phyloP scores from a whole-genome alignment of 1,284 basidiomycete species.

The Papiliotrema nemorosa region DNA sequence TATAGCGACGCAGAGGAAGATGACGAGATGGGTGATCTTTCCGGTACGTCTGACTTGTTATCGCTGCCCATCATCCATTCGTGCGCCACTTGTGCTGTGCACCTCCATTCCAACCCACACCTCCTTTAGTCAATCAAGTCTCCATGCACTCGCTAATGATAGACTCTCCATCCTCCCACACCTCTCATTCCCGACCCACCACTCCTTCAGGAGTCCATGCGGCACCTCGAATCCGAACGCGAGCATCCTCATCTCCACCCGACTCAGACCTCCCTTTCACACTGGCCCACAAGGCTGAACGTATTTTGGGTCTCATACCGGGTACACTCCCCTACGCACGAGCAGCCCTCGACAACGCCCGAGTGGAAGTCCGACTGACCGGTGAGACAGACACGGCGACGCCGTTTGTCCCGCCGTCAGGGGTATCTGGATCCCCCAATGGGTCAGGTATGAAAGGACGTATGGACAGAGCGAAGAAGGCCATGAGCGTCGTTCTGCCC shows the following conservation, averaged over 20 bases:
- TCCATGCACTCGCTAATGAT: not conserved
- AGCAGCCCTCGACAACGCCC: constrained; percentile 32
- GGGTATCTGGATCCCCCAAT: not conserved
- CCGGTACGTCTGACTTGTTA: constrained; percentile 23
- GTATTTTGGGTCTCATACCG: constrained; percentile 33
- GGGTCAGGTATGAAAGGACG: constrained; percentile 2
- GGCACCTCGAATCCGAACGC: not conserved
- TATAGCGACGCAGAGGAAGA: constrained; percentile 9
- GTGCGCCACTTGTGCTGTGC: not conserved
- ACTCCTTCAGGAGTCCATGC: constrained; percentile 17
- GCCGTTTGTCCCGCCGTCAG: too few species aligned
- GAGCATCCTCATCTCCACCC: constrained; percentile 2
- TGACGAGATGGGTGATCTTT: constrained; percentile 35
- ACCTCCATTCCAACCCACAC: not conserved
- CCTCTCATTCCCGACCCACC: constrained; percentile 28
- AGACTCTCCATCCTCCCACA: constrained; percentile 33
- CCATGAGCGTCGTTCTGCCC: constrained; percentile 20
- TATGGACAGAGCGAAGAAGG: constrained; percentile 22
- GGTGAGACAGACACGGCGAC: constrained; percentile 6
- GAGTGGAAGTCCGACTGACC: constrained; percentile 28
- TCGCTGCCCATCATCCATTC: not conserved
- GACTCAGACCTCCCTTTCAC: constrained; percentile 12
- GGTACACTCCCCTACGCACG: constrained; percentile 31
- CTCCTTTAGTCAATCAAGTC: not conserved
- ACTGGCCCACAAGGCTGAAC: constrained; percentile 30